phyloP scores from a whole-genome alignment of 306 rosid species.

The Cicer arietinum region DNA sequence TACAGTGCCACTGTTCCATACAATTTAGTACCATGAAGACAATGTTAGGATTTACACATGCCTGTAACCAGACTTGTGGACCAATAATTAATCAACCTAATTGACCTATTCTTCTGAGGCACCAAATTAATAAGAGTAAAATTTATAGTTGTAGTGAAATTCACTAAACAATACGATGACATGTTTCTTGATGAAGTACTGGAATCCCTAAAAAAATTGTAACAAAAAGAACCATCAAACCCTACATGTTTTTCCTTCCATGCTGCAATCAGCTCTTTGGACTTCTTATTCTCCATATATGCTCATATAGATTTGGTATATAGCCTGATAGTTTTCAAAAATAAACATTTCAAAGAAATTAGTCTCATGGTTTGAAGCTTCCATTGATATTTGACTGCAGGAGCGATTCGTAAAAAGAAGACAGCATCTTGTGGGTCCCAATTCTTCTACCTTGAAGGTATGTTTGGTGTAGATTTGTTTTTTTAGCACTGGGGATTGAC shows the following conservation, averaged over 20 bases:
- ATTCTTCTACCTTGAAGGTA: slow-evolving; percentile 86
- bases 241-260: not conserved
- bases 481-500: slow-evolving; percentile 7
- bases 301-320: not conserved
- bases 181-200: slow-evolving; percentile 5
- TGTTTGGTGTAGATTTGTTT: not conserved
- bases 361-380: slow-evolving; percentile 21
- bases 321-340: not conserved
- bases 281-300: not conserved
- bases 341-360: slow-evolving; percentile 15
- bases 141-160: not conserved
- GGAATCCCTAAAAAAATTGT: not conserved
- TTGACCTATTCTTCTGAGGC: not conserved
- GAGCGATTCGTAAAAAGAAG: slow-evolving; percentile 86
- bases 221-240: slow-evolving; percentile 25
- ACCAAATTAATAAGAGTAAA: not conserved
- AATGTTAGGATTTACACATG: slow-evolving; percentile 9
- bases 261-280: not conserved
- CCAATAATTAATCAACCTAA: not conserved
- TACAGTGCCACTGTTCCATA: not conserved
- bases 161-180: not conserved
- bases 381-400: slow-evolving; percentile 53
- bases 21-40: not conserved
- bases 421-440: slow-evolving; percentile 84
- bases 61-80: slow-evolving; percentile 31